These are phyloP conservation scores for Kluyveromyces aestuarii DNA, from an alignment of 805 yeast species.

Conservation along the genomic window DNA sequence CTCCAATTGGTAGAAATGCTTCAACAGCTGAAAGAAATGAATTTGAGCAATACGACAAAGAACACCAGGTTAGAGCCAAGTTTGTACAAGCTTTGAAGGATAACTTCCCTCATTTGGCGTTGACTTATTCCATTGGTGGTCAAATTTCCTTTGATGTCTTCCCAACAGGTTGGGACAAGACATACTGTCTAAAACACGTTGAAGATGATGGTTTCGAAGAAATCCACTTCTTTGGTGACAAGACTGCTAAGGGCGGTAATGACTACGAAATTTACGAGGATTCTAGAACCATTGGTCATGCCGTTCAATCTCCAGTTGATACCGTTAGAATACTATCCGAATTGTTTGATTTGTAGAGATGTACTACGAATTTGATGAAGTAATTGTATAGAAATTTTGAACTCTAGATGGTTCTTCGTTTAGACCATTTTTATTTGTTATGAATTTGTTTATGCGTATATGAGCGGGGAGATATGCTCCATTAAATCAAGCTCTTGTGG, in stretches of 20 bases:
- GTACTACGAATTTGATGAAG: neutral
- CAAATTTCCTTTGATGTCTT: constrained; percentile 98
- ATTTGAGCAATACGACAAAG: constrained; percentile 76
- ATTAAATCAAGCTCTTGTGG: too few relatives aligned
- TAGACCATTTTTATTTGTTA: neutral
- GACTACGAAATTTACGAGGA: constrained; percentile 95
- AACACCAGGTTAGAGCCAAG: constrained; percentile 70
- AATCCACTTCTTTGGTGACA: constrained; percentile 98
- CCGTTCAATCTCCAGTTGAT: constrained; percentile 84
- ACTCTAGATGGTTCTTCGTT: neutral
- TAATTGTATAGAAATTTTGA: neutral
- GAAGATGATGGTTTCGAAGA: constrained; percentile 72
- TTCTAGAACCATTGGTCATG: constrained; percentile 89
- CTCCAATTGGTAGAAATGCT: constrained; percentile 98
- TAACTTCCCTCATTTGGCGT: constrained; percentile 71
- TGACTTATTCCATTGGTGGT: constrained; percentile 98
- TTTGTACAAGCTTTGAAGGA: constrained; percentile 79
- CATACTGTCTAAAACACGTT: constrained; percentile 93
- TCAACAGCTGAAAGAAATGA: constrained; percentile 89
- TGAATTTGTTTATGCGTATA: neutral
- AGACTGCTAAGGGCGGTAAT: constrained; percentile 94
- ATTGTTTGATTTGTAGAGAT: constrained; percentile 39
- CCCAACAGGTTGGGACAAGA: constrained; percentile 99
- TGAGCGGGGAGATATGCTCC: neutral
- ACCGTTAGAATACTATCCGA: constrained; percentile 81